These are phyloP conservation scores for Ogataea angusta DNA, from an alignment of 805 yeast species.

Conservation along the genomic window DNA sequence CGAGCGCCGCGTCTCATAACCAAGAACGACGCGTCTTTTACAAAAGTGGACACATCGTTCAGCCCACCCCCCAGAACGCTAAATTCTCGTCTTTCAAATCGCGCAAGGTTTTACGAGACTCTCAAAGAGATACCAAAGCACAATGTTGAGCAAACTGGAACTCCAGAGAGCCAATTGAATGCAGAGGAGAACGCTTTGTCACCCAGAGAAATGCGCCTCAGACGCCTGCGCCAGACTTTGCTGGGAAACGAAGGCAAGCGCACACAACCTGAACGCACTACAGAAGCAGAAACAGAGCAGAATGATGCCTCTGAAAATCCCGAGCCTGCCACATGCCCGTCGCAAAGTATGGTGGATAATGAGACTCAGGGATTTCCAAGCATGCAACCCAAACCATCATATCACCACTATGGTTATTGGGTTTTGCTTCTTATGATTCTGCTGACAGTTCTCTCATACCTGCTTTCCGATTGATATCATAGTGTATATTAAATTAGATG, in stretches of 20 bases:
- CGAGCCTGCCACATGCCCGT: too few species aligned
- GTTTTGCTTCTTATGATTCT: background rate
- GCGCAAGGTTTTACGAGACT: background rate
- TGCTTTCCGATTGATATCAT: constrained; percentile 11
- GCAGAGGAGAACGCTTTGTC: background rate
- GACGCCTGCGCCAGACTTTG: background rate
- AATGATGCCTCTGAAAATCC: too few species aligned
- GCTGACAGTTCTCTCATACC: constrained; percentile 6
- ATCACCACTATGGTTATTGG: too few species aligned
- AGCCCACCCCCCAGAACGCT: constrained; percentile 5
- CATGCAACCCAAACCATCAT: too few species aligned
- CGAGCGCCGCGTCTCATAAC: background rate
- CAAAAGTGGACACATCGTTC: background rate
- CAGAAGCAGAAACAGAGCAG: too few species aligned
- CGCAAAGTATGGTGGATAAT: too few species aligned
- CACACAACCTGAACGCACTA: too few species aligned
- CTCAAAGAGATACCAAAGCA: background rate
- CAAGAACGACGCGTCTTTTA: background rate
- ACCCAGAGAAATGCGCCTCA: background rate
- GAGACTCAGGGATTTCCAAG: too few species aligned
- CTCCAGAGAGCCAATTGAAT: too few species aligned
- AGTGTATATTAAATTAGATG: constrained; percentile 6
- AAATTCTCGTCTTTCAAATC: background rate
- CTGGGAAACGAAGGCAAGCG: background rate
- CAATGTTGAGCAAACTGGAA: too few species aligned